Evolutionary conservation across 129 eudicot species (phyloP), one percentile per base, ranked within the genome.

Genomic region (Centaurea solstitialis): DNA sequence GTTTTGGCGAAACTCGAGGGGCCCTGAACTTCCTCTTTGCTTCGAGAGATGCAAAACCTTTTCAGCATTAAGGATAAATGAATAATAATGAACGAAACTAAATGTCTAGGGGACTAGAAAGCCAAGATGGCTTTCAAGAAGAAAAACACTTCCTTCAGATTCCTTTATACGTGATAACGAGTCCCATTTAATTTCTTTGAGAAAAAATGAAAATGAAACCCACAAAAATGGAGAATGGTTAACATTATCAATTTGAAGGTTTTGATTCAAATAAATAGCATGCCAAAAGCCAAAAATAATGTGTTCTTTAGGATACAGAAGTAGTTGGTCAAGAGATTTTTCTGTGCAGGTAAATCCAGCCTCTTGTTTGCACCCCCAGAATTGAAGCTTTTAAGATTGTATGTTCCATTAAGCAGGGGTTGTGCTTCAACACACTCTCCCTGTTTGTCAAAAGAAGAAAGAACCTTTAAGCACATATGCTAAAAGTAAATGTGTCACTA

Each of bases 21-120:
- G 89, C 91, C 87, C 61, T 91, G 82, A 91, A 96, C 50, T 85
- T 87, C 87, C 94, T 84, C 89, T 96, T 96, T 76, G 98, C 99
- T 87, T 96, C 99, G 43, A 88, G 88, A 84, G 98, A 88, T 74
- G 99, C 95, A 88, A 88, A 89, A 85, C 99, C 99, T 96, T 53
- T 81, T 82, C 6, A 37, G 43, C 64, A 85, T 93, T 70, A 89
- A 89, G 92, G 89, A 62, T 82, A 85, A 15, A 47, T 12, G 15
- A 13, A 64, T 18, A 23, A 74, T 5, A 74, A 43, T 7, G 23
- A 26, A n/a, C 11, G 73, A 43, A 43, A 37, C 21, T 18, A 72
- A 40, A n/a, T 53, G 45, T 23, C 38, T 22, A 15, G 62, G 23
- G 24, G 26, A 26, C 20, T 24, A 73, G 43, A 18, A 28, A 72